Evolutionary conservation across 2,329 filamentous ascomycete genomes (phyloP), one percentile per base, ranked within the genome.

Genomic region (Aspergillus quadricinctus): DNA sequence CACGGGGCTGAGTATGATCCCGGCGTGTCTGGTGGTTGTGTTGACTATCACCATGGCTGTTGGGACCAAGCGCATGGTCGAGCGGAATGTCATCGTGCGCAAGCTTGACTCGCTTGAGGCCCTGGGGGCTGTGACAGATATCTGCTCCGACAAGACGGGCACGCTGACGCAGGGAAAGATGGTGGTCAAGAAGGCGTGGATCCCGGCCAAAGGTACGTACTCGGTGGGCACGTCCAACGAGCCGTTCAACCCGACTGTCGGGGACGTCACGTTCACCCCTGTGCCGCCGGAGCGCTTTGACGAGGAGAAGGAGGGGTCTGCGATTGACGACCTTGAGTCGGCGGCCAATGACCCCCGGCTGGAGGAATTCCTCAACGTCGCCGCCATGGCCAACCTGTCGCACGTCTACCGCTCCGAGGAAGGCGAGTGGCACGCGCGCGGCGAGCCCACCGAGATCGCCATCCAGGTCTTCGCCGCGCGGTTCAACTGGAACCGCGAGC

Each of bases 381-480:
- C 85, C 7, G 82, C 85, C 0, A 78, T 88, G 49, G 86, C 85
- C 46, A 89, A 89, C 63, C 74, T 89, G 25, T 84, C 86, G 1
- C 80, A 80, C 29, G 81, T 89, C 3, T 81, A 85, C 58, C 76
- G 83, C 58, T 76, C 75, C 14, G 75, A 83, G 11, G 72, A 78
- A 19, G 73, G 77, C 3, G 73, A 79, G 52, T 89, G 86, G 86
- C 78, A 82, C 54, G 84, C 83, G 28, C 81, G 84, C 49, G 87
- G 86, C 41, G 86, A 88, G 61, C 85, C 85, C 0, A 89, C 87
- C 1, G 88, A 90, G 63, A 88, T 90, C 57, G 87, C 88, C 2
- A 88, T 90, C 48, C 87, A 90, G 62, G 88, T 90, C 0, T 89
- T 90, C 66, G 85, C 86, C 7, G 83, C 82, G 45, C 83, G 88